Conservation (phyloP, 371 early-diverging fungal genomes). For the Circinella minor region DNA sequence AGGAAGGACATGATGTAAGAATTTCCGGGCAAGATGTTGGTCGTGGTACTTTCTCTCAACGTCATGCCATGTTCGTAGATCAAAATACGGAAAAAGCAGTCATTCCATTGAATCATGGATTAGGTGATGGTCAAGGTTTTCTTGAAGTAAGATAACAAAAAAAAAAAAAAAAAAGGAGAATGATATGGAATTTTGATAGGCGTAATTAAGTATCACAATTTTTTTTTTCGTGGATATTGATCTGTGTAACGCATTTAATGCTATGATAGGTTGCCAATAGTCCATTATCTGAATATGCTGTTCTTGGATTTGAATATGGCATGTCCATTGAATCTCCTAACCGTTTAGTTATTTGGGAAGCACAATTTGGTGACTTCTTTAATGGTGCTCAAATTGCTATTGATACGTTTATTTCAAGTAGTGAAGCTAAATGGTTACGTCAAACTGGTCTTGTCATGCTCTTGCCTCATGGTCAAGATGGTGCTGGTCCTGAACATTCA, state of each 20-base stretch:
- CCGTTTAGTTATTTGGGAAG: constrained; percentile 93
- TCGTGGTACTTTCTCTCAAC: constrained; percentile 96
- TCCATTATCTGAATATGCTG: constrained; percentile 90
- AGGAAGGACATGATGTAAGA: constrained; percentile 86
- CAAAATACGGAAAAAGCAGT: constrained; percentile 76
- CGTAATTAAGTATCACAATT: no score
- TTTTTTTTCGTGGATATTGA: no score
- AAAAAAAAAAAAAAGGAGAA: background rate
- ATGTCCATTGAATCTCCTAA: constrained; percentile 88
- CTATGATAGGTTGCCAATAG: constrained; percentile 85
- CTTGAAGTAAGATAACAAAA: constrained; percentile 68
- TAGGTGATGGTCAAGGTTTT: constrained; percentile 57
- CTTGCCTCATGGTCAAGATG: constrained; percentile 96
- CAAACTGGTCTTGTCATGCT: constrained; percentile 91
- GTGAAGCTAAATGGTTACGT: constrained; percentile 95
- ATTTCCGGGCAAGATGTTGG: constrained; percentile 98
- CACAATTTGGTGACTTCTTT: constrained; percentile 98
- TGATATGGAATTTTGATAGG: no score
- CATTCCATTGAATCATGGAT: constrained; percentile 79
- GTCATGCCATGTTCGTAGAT: constrained; percentile 92
- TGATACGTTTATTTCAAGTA: constrained; percentile 87
- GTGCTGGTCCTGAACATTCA: constrained; percentile 96
- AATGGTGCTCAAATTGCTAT: constrained; percentile 96
- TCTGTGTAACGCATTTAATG: no score
- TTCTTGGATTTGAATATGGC: constrained; percentile 95